Evolutionary conservation across 2,329 filamentous ascomycete species (phyloP).

Genomic region (Xylariaceae sp.): DNA sequence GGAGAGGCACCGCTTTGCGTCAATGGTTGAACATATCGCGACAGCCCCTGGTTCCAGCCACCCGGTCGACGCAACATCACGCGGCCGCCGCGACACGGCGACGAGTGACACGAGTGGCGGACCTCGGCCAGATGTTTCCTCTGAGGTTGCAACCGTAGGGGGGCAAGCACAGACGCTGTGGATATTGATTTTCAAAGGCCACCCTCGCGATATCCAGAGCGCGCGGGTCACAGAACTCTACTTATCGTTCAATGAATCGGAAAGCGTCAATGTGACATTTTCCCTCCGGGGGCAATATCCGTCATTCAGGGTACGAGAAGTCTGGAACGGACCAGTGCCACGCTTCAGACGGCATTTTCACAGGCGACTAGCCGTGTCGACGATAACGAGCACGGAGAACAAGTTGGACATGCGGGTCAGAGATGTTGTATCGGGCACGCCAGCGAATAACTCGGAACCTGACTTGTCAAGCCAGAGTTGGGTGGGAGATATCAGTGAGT

Average conservation of each 20-base stretch:
- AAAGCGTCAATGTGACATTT: conserved; percentile 30
- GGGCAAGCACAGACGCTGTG: conserved; percentile 28
- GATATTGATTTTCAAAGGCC: conserved; percentile 32
- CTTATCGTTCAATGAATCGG: conserved; percentile 29
- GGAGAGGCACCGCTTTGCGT: too few species aligned
- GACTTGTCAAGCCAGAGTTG: conserved; percentile 30
- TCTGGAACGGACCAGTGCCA: conserved; percentile 25
- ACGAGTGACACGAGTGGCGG: too few species aligned
- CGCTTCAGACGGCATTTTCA: conserved; percentile 28
- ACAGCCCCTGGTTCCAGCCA: too few species aligned
- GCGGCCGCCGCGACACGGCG: too few species aligned
- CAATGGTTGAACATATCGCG: too few species aligned
- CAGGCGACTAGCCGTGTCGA: conserved; percentile 28
- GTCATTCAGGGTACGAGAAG: conserved; percentile 24
- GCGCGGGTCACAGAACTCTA: conserved; percentile 30
- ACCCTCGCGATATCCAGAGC: conserved; percentile 30
- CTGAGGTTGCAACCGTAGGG: not conserved
- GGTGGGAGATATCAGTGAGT: conserved; percentile 27
- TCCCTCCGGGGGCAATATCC: conserved; percentile 29
- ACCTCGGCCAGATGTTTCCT: too few species aligned
- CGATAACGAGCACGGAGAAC: conserved; percentile 19
- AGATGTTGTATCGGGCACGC: conserved; percentile 25
- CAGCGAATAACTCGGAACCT: conserved; percentile 26
- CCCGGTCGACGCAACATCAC: too few species aligned
- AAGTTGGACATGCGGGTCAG: conserved; percentile 24